phyloP scores from a whole-genome alignment of 2,329 filamentous ascomycete genomes.

The Pseudogymnoascus sp. region DNA sequence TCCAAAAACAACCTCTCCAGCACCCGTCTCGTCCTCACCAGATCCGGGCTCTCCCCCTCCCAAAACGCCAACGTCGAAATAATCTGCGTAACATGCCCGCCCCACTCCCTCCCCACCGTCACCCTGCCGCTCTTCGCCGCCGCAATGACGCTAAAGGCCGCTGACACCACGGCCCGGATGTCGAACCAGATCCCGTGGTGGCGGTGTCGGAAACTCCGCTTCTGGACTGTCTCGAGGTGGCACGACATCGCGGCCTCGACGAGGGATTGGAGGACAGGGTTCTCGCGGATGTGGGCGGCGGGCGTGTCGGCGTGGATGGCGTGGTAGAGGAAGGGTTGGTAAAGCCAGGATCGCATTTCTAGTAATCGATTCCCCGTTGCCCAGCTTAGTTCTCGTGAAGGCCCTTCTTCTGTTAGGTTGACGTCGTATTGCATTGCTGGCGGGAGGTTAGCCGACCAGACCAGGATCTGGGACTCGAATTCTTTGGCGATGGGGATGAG shows the following conservation, averaged over 20 bases:
- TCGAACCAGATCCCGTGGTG: conserved; percentile 28
- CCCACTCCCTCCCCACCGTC: neutral
- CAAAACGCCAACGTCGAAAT: neutral
- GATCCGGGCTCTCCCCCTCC: neutral
- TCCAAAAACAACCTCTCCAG: neutral
- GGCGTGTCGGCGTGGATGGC: conserved; percentile 17
- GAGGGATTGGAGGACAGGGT: conserved; percentile 13
- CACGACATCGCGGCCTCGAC: conserved; percentile 23
- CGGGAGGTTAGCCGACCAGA: conserved; percentile 25
- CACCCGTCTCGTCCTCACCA: neutral
- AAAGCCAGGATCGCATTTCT: conserved; percentile 25
- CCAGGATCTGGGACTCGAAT: conserved; percentile 23
- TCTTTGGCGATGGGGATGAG: conserved; percentile 24
- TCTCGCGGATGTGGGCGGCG: neutral
- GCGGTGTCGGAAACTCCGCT: conserved; percentile 21
- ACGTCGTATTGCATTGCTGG: conserved; percentile 22
- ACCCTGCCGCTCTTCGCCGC: conserved; percentile 6
- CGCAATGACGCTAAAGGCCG: conserved; percentile 3
- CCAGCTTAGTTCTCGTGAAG: conserved; percentile 23
- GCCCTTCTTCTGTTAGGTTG: conserved; percentile 11
- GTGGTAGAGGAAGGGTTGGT: conserved; percentile 27
- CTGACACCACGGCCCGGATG: conserved; percentile 14
- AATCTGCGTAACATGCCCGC: neutral
- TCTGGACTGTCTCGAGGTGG: conserved; percentile 21
- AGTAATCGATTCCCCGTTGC: conserved; percentile 17